Base-by-base conservation (phyloP, 148 eudicot genomes). In the Rhododendron williamsianum region DNA sequence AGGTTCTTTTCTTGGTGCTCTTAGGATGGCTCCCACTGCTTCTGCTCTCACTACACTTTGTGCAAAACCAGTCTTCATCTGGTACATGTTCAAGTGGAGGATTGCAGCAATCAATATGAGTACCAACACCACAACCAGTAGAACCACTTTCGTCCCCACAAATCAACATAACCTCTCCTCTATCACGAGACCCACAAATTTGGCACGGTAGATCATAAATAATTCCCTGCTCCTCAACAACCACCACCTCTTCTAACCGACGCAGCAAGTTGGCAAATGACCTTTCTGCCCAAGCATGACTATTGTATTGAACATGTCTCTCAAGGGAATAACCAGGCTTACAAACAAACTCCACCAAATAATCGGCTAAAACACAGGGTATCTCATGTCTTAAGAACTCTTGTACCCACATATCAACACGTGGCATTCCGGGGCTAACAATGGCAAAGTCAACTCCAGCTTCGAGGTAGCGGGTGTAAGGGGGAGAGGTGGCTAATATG, bases 401-500 rank as follows among this genome's bases (percentile, higher is more conserved):
- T 85, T 97, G 99, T 51, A 97, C 92, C 98, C 99, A 97, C 72
- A 90, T 85, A 83, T 97, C 99, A 21, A 90, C 94, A 51, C 93
- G 94, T 18, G 96, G 95, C 94, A 93, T 97, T 56, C 98, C 99
- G 5, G 98, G 94, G 78, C 98, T 92, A 56, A 97, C 94, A 80
- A 97, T 84, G 84, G 98, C 99, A 58, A 91, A 97, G 87, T 97
- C 98, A 13, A 97, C 85, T 60, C 91, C 92, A 2, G 98, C 87
- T 16, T 94, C 71, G 16, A 97, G 94, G 87, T 92, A 93, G 11
- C 98, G 98, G 4, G 94, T 91, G 93, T 97, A 97, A 46, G 99
- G 99, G 12, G 99, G 98, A 72, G 96, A 95, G 65, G 99, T 97
- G 87, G 99, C 99, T 71, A 95, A 82, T 86, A 97, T 94, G n/a